Base-by-base conservation (phyloP, 108 stramenopile genomes). In the Pseudonitzschia pungens region DNA sequence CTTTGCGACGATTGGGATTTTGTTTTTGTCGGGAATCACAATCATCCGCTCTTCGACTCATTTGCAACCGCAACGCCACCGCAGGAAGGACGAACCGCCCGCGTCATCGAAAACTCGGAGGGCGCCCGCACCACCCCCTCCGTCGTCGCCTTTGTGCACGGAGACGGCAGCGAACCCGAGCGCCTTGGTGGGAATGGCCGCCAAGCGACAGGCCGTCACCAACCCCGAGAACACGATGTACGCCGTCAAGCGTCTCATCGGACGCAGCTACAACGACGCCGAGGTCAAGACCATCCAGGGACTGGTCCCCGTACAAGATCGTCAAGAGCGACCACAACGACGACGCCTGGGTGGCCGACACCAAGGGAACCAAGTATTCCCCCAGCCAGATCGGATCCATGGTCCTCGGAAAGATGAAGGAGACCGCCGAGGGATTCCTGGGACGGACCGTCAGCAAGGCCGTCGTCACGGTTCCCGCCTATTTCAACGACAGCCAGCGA, bases 371-470 rank as follows among this genome's bases (percentile, higher is more conserved):
- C 76, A 97, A 97, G 79, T 97, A 94, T 79, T 93, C 91, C 58
- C 99, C 99, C 31, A 93, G 91, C 50, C 99, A 99, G 83, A 97
- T 99, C 73, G 98, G 98, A 63, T 90, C 88, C 72, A 98, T 99
- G 97, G 98, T 99, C 27, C 80, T 99, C 59, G 90, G 91, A 54
- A 99, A 99, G 77, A 99, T 99, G 99, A 99, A 99, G 90, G 99
- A 99, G 76, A 99, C 99, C 14, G 94, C 98, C 12, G 98, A 98
- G 77, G 92, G 84, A 64, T 99, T 99, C 73, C 87, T 99, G 74
- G 99, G 99, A 48, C 73, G 96, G n/a, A 81, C 86, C 41, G 97
- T 98, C 24, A 87, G 67, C 79, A 98, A 99, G 90, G 98, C 99
- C 27, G 98, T 99, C 55, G 82, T 99, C 57, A 99, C 99, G 43